These are phyloP conservation scores for Phlebiopsis flavidoalba DNA, from an alignment of 768 basidiomycete species.

Conservation along the genomic window DNA sequence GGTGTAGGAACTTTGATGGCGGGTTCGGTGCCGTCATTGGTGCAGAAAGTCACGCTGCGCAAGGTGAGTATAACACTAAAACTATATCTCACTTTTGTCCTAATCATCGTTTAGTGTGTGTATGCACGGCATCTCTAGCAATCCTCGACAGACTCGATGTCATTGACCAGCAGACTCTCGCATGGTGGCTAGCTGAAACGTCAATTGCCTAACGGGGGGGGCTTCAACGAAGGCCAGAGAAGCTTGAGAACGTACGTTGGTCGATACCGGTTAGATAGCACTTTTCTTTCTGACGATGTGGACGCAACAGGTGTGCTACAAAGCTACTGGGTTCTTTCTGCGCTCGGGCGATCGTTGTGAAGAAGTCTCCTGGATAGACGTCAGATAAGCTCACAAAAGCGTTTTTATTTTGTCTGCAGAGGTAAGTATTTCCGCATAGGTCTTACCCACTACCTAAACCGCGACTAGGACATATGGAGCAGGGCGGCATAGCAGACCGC, in stretches of 20 bases:
- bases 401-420: constrained; percentile 91
- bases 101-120: constrained; percentile 58
- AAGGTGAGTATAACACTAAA: constrained; percentile 46
- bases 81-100: not conserved
- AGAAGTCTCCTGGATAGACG: constrained; percentile 84
- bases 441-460: too few species aligned
- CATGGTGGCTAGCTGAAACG: constrained; percentile 94
- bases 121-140: constrained; percentile 82
- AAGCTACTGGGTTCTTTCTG: constrained; percentile 93
- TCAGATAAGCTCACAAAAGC: constrained; percentile 62
- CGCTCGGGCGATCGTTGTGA: constrained; percentile 81
- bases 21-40: constrained; percentile 84
- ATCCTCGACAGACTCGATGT: constrained; percentile 81
- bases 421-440: constrained; percentile 35
- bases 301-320: constrained; percentile 86
- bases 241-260: constrained; percentile 81
- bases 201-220: constrained; percentile 91
- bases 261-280: constrained; percentile 7
- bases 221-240: constrained; percentile 98
- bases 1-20: constrained; percentile 92
- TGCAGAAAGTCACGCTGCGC: constrained; percentile 89
- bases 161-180: constrained; percentile 74
- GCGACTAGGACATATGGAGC: constrained; percentile 71
- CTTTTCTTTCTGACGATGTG: not conserved
- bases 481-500: constrained; percentile 90